A percentile compares a stretch with the other conserved stretches of the same genome.
Conservation (phyloP, 352 stramenopile genomes). For the Peronospora belbahrii region DNA sequence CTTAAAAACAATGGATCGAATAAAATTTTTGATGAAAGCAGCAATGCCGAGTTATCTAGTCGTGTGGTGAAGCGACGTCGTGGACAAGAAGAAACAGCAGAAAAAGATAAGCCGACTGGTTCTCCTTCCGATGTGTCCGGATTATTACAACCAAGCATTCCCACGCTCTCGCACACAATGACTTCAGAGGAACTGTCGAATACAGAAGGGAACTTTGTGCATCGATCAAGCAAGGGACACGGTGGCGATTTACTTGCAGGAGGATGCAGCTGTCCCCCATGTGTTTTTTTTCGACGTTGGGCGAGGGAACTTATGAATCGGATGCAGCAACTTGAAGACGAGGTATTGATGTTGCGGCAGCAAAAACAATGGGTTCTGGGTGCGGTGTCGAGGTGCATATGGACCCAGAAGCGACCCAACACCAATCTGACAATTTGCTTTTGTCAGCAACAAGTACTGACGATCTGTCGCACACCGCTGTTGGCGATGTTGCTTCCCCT, state of each 20-base stretch:
- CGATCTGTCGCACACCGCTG: not conserved
- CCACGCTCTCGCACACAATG: not conserved
- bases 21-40: not conserved
- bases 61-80: slow-evolving; percentile 10
- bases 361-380: not conserved
- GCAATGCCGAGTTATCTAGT: slow-evolving; percentile 2
- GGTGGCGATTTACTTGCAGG: slow-evolving; percentile 25
- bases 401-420: not conserved
- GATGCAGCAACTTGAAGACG: slow-evolving; percentile 31
- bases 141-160: slow-evolving; percentile 1
- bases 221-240: slow-evolving; percentile 14
- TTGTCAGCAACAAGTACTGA: not conserved
- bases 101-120: slow-evolving; percentile 1
- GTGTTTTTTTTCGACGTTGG: slow-evolving; percentile 29
- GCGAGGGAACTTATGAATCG: slow-evolving; percentile 27
- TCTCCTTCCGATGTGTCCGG: slow-evolving; percentile 9
- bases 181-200: not conserved
- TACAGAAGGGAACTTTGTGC: slow-evolving; percentile 11
- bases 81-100: slow-evolving; percentile 2
- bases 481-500: not conserved
- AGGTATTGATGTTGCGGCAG: slow-evolving; percentile 21
- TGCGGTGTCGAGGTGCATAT: too few species aligned
- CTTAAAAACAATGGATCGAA: slow-evolving; percentile 9
- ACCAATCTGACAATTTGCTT: not conserved
- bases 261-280: slow-evolving; percentile 27